Evolutionary conservation across 2,329 filamentous ascomycete genomes (phyloP).

Genomic region (Calonectria multiphialidica): DNA sequence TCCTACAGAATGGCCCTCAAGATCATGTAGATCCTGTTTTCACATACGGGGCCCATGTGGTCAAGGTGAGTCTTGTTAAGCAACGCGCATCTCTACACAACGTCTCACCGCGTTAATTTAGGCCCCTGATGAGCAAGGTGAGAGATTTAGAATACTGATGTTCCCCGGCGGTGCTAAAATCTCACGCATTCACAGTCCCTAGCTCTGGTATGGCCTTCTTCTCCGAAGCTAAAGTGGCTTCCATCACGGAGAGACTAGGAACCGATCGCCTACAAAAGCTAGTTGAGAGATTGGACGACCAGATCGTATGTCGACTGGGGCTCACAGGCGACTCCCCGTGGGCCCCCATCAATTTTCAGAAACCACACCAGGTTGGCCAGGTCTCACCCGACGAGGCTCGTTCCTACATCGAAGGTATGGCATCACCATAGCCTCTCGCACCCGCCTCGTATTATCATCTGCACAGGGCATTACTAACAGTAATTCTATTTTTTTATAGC

Average conservation of each 20-base stretch:
- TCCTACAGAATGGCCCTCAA: not conserved
- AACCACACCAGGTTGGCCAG: not conserved
- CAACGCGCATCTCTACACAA: too few species aligned
- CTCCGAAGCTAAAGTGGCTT: conserved; percentile 47
- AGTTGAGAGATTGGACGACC: conserved; percentile 29
- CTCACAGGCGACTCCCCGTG: not conserved
- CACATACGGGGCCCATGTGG: not conserved
- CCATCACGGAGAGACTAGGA: conserved; percentile 37
- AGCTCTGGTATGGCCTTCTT: conserved; percentile 49
- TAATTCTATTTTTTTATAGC: too few species aligned
- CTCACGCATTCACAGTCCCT: conserved; percentile 17
- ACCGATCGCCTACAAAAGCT: conserved; percentile 25
- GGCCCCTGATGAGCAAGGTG: not conserved
- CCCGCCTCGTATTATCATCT: not conserved
- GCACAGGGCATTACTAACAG: not conserved
- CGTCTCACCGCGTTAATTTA: not conserved
- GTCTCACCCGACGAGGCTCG: not conserved
- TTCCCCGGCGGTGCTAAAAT: not conserved
- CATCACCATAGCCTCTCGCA: not conserved
- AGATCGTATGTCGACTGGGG: not conserved
- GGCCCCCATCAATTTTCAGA: not conserved
- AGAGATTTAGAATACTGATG: not conserved
- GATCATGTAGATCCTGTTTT: not conserved
- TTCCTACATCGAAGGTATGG: not conserved
- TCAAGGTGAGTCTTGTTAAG: not conserved